A percentile compares a stretch with the other conserved stretches of the same genome.
Evolutionary conservation across 352 stramenopile species (phyloP).

Genomic region (Phytopythium mirpurense): DNA sequence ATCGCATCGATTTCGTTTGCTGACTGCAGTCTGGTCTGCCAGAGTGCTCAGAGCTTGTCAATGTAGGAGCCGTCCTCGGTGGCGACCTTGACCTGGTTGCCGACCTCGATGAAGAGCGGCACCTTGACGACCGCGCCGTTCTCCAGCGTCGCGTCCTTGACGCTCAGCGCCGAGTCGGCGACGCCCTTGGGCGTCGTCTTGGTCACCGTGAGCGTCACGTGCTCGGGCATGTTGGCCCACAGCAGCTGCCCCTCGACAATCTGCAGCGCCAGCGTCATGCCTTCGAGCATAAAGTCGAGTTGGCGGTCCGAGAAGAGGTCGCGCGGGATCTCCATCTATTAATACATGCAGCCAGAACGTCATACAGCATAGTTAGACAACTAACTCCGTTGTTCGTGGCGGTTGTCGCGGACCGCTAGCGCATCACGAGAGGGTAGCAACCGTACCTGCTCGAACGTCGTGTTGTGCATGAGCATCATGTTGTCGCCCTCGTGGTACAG

Average conservation of each 20-base stretch:
- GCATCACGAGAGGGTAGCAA: background rate
- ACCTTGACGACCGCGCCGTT: conserved; percentile 82
- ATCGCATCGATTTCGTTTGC: too few relatives aligned
- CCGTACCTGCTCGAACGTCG: conserved; percentile 72
- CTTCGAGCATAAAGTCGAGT: conserved; percentile 72
- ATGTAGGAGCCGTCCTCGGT: conserved; percentile 77
- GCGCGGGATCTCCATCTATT: conserved; percentile 65
- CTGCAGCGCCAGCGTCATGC: conserved; percentile 77
- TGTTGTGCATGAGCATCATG: conserved; percentile 81
- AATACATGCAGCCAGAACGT: background rate
- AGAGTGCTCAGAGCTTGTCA: conserved; percentile 56
- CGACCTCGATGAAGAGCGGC: conserved; percentile 76
- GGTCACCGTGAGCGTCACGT: conserved; percentile 68
- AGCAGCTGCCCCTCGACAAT: conserved; percentile 82
- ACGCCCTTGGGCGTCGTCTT: conserved; percentile 80
- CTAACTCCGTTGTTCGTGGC: too few relatives aligned
- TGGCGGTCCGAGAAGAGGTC: conserved; percentile 69
- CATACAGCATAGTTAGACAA: background rate
- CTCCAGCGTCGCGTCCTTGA: conserved; percentile 78
- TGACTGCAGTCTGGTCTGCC: background rate
- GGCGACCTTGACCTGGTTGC: conserved; percentile 65
- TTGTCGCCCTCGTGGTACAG: conserved; percentile 76
- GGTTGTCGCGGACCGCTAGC: too few relatives aligned
- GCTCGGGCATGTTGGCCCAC: conserved; percentile 84
- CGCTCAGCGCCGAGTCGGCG: conserved; percentile 64